Conservation (phyloP, 2,329 filamentous ascomycete species). For the Pseudogymnoascus verrucosus region DNA sequence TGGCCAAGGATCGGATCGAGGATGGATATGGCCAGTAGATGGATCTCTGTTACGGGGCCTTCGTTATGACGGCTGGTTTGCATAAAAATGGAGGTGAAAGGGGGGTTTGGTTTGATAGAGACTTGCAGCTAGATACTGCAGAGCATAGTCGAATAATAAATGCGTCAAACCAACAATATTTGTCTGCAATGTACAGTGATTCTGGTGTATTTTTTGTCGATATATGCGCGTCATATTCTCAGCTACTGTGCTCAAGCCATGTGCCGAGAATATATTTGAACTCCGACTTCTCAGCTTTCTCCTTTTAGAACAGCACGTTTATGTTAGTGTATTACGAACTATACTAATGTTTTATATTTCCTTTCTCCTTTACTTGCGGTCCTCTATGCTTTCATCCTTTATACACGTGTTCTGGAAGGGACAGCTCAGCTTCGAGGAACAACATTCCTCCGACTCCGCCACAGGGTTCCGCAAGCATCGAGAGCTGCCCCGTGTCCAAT, state of each 20-base stretch:
- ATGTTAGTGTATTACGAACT: no score
- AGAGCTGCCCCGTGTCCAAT: constrained; percentile 9
- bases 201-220: background rate
- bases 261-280: background rate
- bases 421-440: background rate
- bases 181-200: background rate
- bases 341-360: background rate
- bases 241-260: background rate
- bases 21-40: background rate
- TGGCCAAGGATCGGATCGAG: constrained; percentile 5
- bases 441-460: background rate
- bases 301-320: background rate
- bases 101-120: background rate
- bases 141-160: constrained; percentile 7
- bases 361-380: background rate
- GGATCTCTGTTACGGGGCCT: background rate
- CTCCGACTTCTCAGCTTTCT: background rate
- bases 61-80: constrained; percentile 7
- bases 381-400: background rate
- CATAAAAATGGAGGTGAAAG: constrained; percentile 7
- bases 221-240: background rate
- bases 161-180: background rate
- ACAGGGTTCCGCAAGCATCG: background rate
- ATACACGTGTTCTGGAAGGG: background rate
- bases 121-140: constrained; percentile 3